Evolutionary conservation across 768 basidiomycete genomes (phyloP).

Genomic region (Tubosaeta sp.): DNA sequence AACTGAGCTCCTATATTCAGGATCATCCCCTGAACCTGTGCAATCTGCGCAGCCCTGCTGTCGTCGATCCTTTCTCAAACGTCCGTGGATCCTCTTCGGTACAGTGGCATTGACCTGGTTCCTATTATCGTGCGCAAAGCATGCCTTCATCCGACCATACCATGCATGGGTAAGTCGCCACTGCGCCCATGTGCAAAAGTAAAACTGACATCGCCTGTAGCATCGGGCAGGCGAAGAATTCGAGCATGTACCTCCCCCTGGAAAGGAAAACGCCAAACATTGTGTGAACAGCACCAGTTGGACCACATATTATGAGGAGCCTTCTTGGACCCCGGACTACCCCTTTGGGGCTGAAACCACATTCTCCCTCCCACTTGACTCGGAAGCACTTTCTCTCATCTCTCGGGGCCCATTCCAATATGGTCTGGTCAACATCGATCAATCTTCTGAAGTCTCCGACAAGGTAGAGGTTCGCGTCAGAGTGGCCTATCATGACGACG

Average conservation of each 20-base stretch:
- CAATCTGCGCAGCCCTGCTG: not conserved
- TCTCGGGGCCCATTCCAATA: conserved; percentile 27
- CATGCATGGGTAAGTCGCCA: conserved; percentile 8
- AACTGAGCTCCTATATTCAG: conserved; percentile 1
- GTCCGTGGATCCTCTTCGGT: conserved; percentile 6
- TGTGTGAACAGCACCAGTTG: conserved; percentile 20
- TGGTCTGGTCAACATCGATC: conserved; percentile 26
- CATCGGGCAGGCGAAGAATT: not conserved
- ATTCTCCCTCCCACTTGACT: conserved; percentile 29
- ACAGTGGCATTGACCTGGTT: conserved; percentile 11
- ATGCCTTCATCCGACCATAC: not conserved
- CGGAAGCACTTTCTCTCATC: conserved; percentile 28
- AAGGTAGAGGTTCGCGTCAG: conserved; percentile 27
- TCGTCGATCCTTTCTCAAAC: conserved; percentile 8
- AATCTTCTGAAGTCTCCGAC: conserved; percentile 27
- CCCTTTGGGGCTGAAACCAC: conserved; percentile 24
- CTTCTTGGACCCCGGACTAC: conserved; percentile 18
- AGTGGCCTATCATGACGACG: conserved; percentile 19
- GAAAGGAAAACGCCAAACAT: conserved; percentile 2
- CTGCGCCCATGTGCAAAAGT: not conserved
- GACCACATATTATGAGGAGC: conserved; percentile 22
- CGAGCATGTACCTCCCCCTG: not conserved
- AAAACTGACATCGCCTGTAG: conserved; percentile 9
- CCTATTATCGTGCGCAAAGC: conserved; percentile 4
- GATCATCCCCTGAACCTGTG: not conserved